These are phyloP conservation scores for Liriodendron chinense DNA, from an alignment of 164 flowering plant genomes.

Conservation along the genomic window DNA sequence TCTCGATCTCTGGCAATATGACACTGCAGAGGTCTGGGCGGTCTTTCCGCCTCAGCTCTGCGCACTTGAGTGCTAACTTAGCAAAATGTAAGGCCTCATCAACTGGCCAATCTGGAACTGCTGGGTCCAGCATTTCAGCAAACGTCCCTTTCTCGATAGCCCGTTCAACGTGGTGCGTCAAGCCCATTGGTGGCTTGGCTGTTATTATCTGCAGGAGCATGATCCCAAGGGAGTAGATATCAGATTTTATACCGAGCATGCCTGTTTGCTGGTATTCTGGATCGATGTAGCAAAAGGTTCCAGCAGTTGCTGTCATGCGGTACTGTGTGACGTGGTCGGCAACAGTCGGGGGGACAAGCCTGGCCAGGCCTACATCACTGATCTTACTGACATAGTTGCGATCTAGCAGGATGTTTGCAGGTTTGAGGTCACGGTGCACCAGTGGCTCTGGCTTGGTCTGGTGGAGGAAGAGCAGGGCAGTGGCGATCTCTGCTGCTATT, in stretches of 20 bases:
- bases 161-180: constrained; percentile 53
- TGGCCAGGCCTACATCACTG: constrained; percentile 67
- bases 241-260: constrained; percentile 67
- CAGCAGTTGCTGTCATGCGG: constrained; percentile 68
- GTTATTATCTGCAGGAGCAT: constrained; percentile 67
- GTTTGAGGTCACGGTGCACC: constrained; percentile 77
- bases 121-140: constrained; percentile 51
- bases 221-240: constrained; percentile 66
- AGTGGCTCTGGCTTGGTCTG: constrained; percentile 75
- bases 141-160: constrained; percentile 61
- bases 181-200: constrained; percentile 65
- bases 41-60: constrained; percentile 63
- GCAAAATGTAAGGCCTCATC: constrained; percentile 55
- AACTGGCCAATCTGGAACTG: constrained; percentile 57
- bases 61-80: constrained; percentile 50
- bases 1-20: constrained; percentile 52
- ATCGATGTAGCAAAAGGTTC: constrained; percentile 77
- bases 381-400: constrained; percentile 69
- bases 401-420: constrained; percentile 65
- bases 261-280: constrained; percentile 85
- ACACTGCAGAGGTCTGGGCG: constrained; percentile 59
- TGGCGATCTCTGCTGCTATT: constrained; percentile 65
- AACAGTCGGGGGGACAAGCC: constrained; percentile 66
- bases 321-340: constrained; percentile 61
- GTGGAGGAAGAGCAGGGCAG: constrained; percentile 73